phyloP scores from a whole-genome alignment of 2,329 filamentous ascomycete genomes.

The Fusarium praegraminearum region DNA sequence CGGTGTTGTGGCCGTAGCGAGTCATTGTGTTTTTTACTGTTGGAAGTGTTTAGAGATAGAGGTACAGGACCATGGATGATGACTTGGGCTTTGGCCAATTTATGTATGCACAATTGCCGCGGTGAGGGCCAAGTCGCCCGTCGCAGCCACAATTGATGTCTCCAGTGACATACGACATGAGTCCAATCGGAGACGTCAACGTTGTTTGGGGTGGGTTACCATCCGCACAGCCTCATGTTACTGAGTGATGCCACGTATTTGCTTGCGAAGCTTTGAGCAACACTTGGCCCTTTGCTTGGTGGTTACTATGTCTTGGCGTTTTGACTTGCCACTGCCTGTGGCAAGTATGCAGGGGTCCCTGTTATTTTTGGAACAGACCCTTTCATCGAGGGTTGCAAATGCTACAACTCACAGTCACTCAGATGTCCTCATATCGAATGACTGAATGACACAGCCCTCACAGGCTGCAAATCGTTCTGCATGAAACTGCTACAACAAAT shows the following conservation, averaged over 20 bases:
- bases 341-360: constrained; percentile 10
- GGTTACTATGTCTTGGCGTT: constrained; percentile 20
- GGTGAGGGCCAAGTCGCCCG: background rate
- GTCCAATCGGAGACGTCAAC: constrained; percentile 15
- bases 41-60: background rate
- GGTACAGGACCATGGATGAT: background rate
- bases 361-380: constrained; percentile 27
- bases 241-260: constrained; percentile 33
- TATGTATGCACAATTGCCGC: constrained; percentile 15
- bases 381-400: background rate
- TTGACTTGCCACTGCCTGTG: constrained; percentile 8
- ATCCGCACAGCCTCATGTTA: constrained; percentile 23
- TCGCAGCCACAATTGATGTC: constrained; percentile 21
- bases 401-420: background rate
- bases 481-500: background rate
- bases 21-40: constrained; percentile 9
- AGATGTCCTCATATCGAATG: background rate
- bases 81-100: background rate
- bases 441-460: background rate
- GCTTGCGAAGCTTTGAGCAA: constrained; percentile 15
- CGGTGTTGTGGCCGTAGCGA: constrained; percentile 27
- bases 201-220: constrained; percentile 11
- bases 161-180: background rate
- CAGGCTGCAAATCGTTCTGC: background rate
- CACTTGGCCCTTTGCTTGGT: constrained; percentile 2